Conservation (phyloP, 202 grass and related monocot genomes). For the Musa balbisiana region DNA sequence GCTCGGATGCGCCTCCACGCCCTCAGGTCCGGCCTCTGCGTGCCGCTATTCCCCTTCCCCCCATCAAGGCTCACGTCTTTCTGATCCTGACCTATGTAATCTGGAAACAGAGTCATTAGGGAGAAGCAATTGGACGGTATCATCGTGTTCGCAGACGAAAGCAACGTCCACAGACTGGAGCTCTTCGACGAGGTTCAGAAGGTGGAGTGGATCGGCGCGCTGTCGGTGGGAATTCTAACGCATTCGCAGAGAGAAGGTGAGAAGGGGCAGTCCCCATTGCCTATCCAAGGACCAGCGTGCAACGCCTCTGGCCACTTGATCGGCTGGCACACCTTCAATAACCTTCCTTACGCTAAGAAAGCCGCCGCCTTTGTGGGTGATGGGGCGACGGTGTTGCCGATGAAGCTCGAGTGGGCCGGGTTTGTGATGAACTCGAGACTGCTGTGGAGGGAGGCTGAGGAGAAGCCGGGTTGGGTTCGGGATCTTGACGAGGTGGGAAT, state of each 20-base stretch:
- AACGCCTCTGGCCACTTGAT: conserved; percentile 47
- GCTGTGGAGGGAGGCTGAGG: conserved; percentile 38
- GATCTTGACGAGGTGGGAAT: conserved; percentile 28
- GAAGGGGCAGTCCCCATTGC: conserved; percentile 39
- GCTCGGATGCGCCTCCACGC: conserved; percentile 57
- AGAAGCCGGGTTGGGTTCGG: conserved; percentile 54
- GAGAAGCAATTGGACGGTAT: conserved; percentile 53
- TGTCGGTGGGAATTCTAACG: conserved; percentile 59
- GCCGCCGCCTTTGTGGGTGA: conserved; percentile 3
- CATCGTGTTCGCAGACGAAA: conserved; percentile 87
- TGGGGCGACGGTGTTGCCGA: conserved; percentile 29
- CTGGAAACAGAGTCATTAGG: conserved; percentile 47
- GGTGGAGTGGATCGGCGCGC: conserved; percentile 52
- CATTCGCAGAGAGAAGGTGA: conserved; percentile 40
- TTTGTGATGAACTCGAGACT: conserved; percentile 59
- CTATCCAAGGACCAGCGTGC: conserved; percentile 75
- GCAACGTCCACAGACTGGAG: conserved; percentile 64
- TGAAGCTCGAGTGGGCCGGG: conserved; percentile 73
- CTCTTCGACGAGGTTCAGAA: conserved; percentile 93
- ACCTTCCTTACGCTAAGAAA: neutral
- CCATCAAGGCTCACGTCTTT: neutral
- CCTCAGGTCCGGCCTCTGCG: conserved; percentile 32
- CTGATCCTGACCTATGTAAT: neutral
- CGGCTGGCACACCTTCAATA: conserved; percentile 49
- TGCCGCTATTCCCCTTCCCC: conserved; percentile 4